phyloP scores from a whole-genome alignment of 1,284 basidiomycete genomes.

The Ceratobasidium sp. region DNA sequence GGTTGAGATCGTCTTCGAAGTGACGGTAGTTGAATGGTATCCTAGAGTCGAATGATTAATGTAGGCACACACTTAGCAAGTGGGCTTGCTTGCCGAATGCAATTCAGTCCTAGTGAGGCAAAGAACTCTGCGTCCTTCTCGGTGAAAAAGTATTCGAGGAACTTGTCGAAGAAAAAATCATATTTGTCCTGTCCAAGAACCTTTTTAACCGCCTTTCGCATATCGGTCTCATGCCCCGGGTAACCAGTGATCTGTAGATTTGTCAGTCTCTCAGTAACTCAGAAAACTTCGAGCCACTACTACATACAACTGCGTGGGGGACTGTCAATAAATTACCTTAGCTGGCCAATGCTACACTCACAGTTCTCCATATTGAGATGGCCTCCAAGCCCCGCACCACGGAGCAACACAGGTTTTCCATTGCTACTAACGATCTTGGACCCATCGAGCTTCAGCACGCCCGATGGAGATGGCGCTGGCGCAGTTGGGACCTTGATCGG shows the following conservation, averaged over 20 bases:
- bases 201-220: constrained; percentile 49
- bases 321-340: neutral
- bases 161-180: constrained; percentile 54
- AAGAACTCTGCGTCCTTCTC: constrained; percentile 51
- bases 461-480: constrained; percentile 33
- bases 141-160: constrained; percentile 52
- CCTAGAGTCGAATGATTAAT: constrained; percentile 7
- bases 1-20: constrained; percentile 72
- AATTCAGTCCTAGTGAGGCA: constrained; percentile 50
- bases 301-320: constrained; percentile 11
- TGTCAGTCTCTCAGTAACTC: neutral
- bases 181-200: constrained; percentile 53
- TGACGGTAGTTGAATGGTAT: constrained; percentile 71
- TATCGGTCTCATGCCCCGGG: constrained; percentile 48
- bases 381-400: constrained; percentile 41
- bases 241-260: constrained; percentile 42
- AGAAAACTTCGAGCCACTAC: neutral
- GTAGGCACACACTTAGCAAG: neutral
- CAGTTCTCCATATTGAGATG: constrained; percentile 43
- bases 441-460: constrained; percentile 41
- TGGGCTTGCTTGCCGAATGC: constrained; percentile 43
- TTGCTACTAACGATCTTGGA: constrained; percentile 42
- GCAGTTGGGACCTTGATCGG: constrained; percentile 36
- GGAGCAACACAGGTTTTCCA: constrained; percentile 39
- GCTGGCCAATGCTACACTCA: constrained; percentile 3